Evolutionary conservation across 2,329 filamentous ascomycete genomes (phyloP), one percentile per base, ranked within the genome.

Genomic region (Cercospora sesami): DNA sequence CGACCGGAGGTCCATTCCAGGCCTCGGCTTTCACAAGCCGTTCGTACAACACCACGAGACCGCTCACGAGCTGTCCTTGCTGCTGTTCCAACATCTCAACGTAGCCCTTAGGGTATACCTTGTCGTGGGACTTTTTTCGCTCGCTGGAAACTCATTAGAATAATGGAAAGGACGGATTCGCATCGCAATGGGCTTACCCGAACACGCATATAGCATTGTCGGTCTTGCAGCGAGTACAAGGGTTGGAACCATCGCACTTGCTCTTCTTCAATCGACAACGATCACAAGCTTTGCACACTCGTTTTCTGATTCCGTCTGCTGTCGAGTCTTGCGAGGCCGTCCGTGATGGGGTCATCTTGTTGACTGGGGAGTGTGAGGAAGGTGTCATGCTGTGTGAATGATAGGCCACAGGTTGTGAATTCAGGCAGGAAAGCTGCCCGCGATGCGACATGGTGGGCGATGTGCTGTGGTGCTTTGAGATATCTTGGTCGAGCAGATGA

Each of bases 1-100:
- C 82, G 66, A 89, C 76, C 14, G 81, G 81, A 14, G 82, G 78
- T 39, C 87, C 87, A 10, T 81, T 81, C 87, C 87, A 89, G 51
- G 81, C 81, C 69, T 86, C 82, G 53, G 84, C 84, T 48, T 81
- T 81, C 33, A 82, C 79, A 33, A 84, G 75, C 63, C 85, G 82
- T 70, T 81, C 83, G 77, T 89, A 89, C 57, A 89, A 79, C 76
- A 88, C 85, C 75, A 87, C 86, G 5, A 89, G 81, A 53, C 86
- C 87, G 64, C 85, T 80, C 31, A 89, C 87, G 5, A 90, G 81
- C 79, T 88, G 87, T 21, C 80, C 77, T 77, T 89, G 87, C 80
- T 90, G 87, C 74, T 88, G 86, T 74, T 90, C 87, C 60, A 90
- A 83, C 86, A 89, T 88, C 77, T 90, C 87, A 31, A 89, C 87